phyloP scores from a whole-genome alignment of 805 yeast genomes.

The Zygosaccharomyces siamensis region DNA sequence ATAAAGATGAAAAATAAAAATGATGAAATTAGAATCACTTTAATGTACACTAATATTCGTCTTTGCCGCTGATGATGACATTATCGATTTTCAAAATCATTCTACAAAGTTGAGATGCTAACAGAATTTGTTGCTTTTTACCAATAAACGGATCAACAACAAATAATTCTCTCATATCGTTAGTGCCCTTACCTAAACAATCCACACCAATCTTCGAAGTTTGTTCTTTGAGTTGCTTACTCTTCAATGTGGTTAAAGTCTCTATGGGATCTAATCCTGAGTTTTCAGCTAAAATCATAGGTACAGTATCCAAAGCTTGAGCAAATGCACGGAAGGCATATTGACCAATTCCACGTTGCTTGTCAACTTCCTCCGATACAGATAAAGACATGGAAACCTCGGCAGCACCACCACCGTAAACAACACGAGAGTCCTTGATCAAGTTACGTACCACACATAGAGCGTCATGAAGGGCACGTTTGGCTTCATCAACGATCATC shows the following conservation, averaged over 20 bases:
- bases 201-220: slow-evolving; percentile 82
- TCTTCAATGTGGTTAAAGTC: slow-evolving; percentile 74
- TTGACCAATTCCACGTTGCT: slow-evolving; percentile 92
- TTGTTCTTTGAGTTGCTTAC: slow-evolving; percentile 73
- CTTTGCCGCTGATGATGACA: slow-evolving; percentile 87
- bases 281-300: slow-evolving; percentile 94
- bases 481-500: slow-evolving; percentile 96
- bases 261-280: slow-evolving; percentile 95
- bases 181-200: slow-evolving; percentile 81
- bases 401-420: slow-evolving; percentile 99
- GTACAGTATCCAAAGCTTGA: slow-evolving; percentile 83
- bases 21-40: not conserved
- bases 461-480: slow-evolving; percentile 94
- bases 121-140: slow-evolving; percentile 88
- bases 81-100: slow-evolving; percentile 97
- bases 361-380: slow-evolving; percentile 86
- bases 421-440: slow-evolving; percentile 85
- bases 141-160: slow-evolving; percentile 97
- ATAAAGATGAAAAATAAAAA: not conserved
- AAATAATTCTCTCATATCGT: slow-evolving; percentile 89
- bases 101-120: slow-evolving; percentile 96
- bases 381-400: slow-evolving; percentile 91
- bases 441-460: slow-evolving; percentile 95
- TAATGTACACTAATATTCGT: slow-evolving; percentile 46
- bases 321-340: slow-evolving; percentile 96